phyloP scores from a whole-genome alignment of 2,329 filamentous ascomycete genomes.

The Boeremia exigua region DNA sequence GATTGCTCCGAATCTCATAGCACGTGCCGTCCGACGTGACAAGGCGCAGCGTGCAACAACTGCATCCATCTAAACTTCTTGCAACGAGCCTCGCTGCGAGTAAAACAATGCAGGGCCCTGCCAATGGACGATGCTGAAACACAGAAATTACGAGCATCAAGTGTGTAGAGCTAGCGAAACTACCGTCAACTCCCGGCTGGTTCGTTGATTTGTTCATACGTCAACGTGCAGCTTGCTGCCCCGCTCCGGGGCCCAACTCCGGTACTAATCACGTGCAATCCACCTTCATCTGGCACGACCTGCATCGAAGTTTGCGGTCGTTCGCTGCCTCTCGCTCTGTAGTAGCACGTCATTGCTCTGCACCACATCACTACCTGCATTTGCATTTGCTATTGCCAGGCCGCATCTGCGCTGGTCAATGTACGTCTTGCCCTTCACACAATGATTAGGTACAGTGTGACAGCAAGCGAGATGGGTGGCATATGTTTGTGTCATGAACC shows the following conservation, averaged over 20 bases:
- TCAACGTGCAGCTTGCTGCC: conserved; percentile 34
- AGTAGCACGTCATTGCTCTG: conserved; percentile 6
- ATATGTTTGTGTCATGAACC: not conserved
- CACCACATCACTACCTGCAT: not conserved
- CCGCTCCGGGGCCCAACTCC: conserved; percentile 1
- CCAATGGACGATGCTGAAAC: conserved; percentile 29
- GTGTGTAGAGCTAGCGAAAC: conserved; percentile 21
- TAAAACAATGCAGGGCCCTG: conserved; percentile 16
- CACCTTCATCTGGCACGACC: conserved; percentile 12
- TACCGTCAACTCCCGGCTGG: conserved; percentile 11
- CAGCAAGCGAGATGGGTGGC: not conserved
- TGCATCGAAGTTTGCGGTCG: not conserved
- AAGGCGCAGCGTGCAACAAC: conserved; percentile 11
- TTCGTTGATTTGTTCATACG: conserved; percentile 26
- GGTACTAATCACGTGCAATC: conserved; percentile 29
- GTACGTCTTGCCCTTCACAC: not conserved
- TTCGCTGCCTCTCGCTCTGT: not conserved
- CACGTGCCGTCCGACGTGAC: conserved; percentile 30
- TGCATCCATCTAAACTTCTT: conserved; percentile 6
- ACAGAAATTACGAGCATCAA: conserved; percentile 20
- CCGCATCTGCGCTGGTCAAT: not conserved
- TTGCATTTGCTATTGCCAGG: not conserved
- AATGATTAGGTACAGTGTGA: not conserved
- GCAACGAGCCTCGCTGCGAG: conserved; percentile 7
- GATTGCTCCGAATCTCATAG: conserved; percentile 27